Conservation (phyloP, 169 alveolate genomes). For the Toxoplasma gondii region DNA sequence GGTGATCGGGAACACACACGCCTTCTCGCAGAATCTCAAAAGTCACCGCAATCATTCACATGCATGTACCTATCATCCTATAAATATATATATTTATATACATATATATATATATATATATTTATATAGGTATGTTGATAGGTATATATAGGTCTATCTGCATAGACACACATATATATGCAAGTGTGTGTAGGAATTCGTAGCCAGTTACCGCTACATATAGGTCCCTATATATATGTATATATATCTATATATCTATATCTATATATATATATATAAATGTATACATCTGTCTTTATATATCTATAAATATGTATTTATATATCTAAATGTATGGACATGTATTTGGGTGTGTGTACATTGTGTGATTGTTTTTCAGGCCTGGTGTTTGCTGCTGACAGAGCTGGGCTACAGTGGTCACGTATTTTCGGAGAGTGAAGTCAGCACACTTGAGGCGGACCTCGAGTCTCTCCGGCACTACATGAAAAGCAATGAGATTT, state of each 20-base stretch:
- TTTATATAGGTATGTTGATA: not conserved
- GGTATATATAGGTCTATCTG: too few relatives aligned
- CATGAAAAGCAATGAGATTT: slow-evolving; percentile 14
- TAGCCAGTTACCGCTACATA: too few relatives aligned
- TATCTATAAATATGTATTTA: not conserved
- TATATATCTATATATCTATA: not conserved
- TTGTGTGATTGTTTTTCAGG: not conserved
- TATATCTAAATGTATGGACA: not conserved
- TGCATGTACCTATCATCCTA: too few relatives aligned
- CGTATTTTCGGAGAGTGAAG: not conserved
- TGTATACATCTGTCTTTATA: too few relatives aligned
- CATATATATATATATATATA: not conserved
- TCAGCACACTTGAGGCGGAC: slow-evolving; percentile 47
- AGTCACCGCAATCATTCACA: too few relatives aligned
- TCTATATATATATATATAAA: too few relatives aligned
- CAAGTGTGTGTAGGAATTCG: too few relatives aligned
- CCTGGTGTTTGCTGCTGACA: slow-evolving; percentile 57
- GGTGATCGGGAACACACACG: too few relatives aligned
- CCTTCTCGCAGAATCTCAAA: too few relatives aligned
- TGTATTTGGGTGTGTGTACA: not conserved
- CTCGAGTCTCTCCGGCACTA: slow-evolving; percentile 53
- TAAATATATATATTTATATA: not conserved
- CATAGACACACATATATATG: too few relatives aligned
- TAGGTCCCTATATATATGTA: not conserved
- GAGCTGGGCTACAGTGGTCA: slow-evolving; percentile 61